phyloP scores from a whole-genome alignment of 306 rosid genomes.

The Alnus glutinosa region DNA sequence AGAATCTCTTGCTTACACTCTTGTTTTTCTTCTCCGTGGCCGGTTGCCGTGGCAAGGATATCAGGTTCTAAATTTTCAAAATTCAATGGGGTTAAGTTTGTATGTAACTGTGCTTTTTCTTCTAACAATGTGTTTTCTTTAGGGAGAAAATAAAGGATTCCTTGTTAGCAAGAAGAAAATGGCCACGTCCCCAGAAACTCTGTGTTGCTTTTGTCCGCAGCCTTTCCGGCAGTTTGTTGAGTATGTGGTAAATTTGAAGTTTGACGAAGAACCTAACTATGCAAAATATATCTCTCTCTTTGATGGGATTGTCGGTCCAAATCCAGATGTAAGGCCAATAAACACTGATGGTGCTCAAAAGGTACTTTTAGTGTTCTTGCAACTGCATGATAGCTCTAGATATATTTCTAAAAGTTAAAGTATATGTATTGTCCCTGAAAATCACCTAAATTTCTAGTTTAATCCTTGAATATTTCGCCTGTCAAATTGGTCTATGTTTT shows the following conservation, averaged over 20 bases:
- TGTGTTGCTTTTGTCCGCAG: slow-evolving; percentile 72
- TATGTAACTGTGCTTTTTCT: slow-evolving; percentile 19
- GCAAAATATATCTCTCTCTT: slow-evolving; percentile 81
- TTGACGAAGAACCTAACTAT: slow-evolving; percentile 85
- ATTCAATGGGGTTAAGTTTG: neutral
- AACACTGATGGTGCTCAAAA: slow-evolving; percentile 91
- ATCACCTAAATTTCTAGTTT: neutral
- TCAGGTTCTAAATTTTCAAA: slow-evolving; percentile 46
- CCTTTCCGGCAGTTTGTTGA: slow-evolving; percentile 80
- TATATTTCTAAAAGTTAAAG: neutral
- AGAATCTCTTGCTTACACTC: slow-evolving; percentile 90
- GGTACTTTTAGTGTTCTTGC: slow-evolving; percentile 47
- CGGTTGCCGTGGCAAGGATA: slow-evolving; percentile 95
- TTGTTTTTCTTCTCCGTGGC: slow-evolving; percentile 80
- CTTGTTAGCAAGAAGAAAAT: slow-evolving; percentile 88
- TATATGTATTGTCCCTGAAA: neutral
- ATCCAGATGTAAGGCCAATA: slow-evolving; percentile 79
- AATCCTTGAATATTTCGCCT: neutral
- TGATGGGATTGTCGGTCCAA: slow-evolving; percentile 83
- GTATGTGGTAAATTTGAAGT: slow-evolving; percentile 74
- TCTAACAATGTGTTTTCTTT: slow-evolving; percentile 30
- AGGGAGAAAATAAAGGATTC: slow-evolving; percentile 93
- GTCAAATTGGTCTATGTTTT: neutral
- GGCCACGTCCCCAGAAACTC: slow-evolving; percentile 74
- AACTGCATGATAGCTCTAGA: neutral